These are phyloP conservation scores for Hypoxylon fragiforme DNA, from an alignment of 495 filamentous ascomycete genomes.

Conservation along the genomic window DNA sequence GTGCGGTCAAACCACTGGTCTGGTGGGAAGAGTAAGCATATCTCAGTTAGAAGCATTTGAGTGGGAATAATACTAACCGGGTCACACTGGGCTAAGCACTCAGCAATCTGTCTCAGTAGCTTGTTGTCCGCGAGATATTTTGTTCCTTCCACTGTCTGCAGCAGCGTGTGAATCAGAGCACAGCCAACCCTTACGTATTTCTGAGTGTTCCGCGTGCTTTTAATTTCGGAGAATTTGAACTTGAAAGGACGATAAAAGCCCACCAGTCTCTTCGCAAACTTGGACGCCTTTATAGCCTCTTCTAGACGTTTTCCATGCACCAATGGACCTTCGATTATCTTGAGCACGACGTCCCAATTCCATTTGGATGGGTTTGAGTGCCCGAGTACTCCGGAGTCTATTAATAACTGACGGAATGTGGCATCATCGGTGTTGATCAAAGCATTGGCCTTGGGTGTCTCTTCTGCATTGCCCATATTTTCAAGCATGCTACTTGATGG, in stretches of 20 bases:
- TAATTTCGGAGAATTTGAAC: constrained; percentile 83
- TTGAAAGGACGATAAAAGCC: constrained; percentile 98
- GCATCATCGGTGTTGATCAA: constrained; percentile 81
- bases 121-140: constrained; percentile 90
- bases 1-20: constrained; percentile 86
- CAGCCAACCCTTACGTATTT: constrained; percentile 91
- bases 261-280: constrained; percentile 91
- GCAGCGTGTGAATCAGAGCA: constrained; percentile 78
- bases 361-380: constrained; percentile 89
- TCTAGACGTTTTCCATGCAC: constrained; percentile 90
- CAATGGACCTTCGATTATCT: constrained; percentile 89
- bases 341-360: constrained; percentile 92
- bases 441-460: constrained; percentile 72
- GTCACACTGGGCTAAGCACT: constrained; percentile 93
- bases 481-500: constrained; percentile 43
- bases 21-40: constrained; percentile 39
- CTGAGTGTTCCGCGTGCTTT: constrained; percentile 88
- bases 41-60: neutral
- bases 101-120: constrained; percentile 86
- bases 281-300: constrained; percentile 91
- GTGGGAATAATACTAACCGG: constrained; percentile 46
- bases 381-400: constrained; percentile 85
- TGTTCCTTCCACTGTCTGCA: constrained; percentile 81
- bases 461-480: constrained; percentile 51
- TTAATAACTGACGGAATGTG: constrained; percentile 78